phyloP scores from a whole-genome alignment of 208 protist species.

The Lotmaria passim region DNA sequence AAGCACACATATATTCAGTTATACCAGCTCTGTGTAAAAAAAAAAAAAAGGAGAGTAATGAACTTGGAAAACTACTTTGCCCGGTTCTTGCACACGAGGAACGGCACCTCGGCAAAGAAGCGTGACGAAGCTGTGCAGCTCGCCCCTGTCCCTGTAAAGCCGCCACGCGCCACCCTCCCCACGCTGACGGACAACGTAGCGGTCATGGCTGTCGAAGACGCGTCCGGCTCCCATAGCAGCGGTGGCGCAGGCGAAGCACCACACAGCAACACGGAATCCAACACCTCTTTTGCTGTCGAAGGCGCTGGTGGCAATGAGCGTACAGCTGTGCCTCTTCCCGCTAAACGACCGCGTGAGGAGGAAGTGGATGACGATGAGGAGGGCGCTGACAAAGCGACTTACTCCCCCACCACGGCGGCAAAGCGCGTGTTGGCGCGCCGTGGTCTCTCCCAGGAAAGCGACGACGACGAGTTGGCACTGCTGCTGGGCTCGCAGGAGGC shows the following conservation, averaged over 20 bases:
- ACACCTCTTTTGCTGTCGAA: too few species aligned
- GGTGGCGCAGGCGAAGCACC: too few species aligned
- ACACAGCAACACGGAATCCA: too few species aligned
- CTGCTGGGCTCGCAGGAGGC: slow-evolving; percentile 70
- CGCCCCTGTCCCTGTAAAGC: background rate
- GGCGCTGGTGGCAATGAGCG: background rate
- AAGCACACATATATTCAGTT: slow-evolving; percentile 12
- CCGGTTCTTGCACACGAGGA: slow-evolving; percentile 39
- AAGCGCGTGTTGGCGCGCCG: slow-evolving; percentile 23
- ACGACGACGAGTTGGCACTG: slow-evolving; percentile 80
- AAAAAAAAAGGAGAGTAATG: slow-evolving; percentile 25
- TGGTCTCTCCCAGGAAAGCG: slow-evolving; percentile 32
- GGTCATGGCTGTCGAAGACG: too few species aligned
- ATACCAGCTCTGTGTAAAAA: too few species aligned
- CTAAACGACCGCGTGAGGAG: slow-evolving; percentile 6
- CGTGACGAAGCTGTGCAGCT: background rate
- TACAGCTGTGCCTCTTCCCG: background rate
- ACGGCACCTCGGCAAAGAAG: background rate
- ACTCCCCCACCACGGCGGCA: background rate
- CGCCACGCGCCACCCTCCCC: background rate
- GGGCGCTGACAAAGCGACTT: background rate
- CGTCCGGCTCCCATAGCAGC: too few species aligned
- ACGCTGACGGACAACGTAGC: background rate
- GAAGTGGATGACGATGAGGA: slow-evolving; percentile 1
- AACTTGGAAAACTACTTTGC: slow-evolving; percentile 74